These are phyloP conservation scores for Chenopodium album DNA, from an alignment of 148 eudicot genomes.

Conservation along the genomic window DNA sequence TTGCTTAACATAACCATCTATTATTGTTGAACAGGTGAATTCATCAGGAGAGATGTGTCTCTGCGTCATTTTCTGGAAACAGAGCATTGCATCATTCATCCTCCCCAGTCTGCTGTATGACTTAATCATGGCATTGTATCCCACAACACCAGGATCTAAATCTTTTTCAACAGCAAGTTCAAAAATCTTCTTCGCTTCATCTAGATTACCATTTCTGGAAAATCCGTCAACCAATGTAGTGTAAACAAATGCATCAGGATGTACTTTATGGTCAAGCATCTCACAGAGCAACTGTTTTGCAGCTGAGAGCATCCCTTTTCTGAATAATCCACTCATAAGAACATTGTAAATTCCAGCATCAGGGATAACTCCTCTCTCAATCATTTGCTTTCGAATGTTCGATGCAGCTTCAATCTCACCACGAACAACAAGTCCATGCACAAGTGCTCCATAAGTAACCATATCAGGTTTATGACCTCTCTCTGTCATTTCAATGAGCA, in stretches of 20 bases:
- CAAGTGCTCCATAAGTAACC: slow-evolving; percentile 74
- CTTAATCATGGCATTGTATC: slow-evolving; percentile 82
- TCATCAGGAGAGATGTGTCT: slow-evolving; percentile 54
- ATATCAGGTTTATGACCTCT: slow-evolving; percentile 66
- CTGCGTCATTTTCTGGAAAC: slow-evolving; percentile 53
- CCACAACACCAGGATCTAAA: slow-evolving; percentile 63
- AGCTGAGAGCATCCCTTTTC: slow-evolving; percentile 54
- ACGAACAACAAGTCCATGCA: slow-evolving; percentile 67
- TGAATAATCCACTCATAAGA: slow-evolving; percentile 71
- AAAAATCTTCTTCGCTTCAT: slow-evolving; percentile 71
- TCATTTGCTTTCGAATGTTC: slow-evolving; percentile 57
- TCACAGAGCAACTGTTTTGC: slow-evolving; percentile 64
- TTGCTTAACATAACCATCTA: slow-evolving; percentile 82
- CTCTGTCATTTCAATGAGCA: slow-evolving; percentile 66
- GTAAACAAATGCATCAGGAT: slow-evolving; percentile 64
- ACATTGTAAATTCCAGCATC: slow-evolving; percentile 83
- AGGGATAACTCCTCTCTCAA: slow-evolving; percentile 59
- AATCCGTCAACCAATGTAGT: slow-evolving; percentile 78
- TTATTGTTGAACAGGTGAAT: slow-evolving; percentile 76
- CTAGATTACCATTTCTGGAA: slow-evolving; percentile 57
- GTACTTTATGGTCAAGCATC: slow-evolving; percentile 73
- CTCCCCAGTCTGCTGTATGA: slow-evolving; percentile 72
- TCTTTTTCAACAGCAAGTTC: slow-evolving; percentile 46
- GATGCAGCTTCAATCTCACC: slow-evolving; percentile 77
- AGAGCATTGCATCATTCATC: slow-evolving; percentile 68